A percentile compares a stretch with the other conserved stretches of the same genome.
Evolutionary conservation across 169 alveolate genomes (phyloP).

Genomic region (Cryptosporidium canis): DNA sequence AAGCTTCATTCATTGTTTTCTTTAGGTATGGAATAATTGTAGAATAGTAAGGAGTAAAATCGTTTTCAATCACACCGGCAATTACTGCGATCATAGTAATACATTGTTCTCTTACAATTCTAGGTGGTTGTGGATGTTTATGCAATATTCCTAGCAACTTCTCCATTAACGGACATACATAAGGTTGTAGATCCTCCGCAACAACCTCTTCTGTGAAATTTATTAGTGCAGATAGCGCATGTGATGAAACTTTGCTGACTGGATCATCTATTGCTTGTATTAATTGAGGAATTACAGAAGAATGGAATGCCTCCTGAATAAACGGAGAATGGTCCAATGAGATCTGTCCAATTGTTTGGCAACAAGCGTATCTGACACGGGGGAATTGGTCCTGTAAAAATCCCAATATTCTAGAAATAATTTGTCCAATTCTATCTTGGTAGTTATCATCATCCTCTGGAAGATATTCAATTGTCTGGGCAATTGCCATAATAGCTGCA

Average conservation of each 20-base stretch:
- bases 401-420: slow-evolving; percentile 82
- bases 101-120: slow-evolving; percentile 87
- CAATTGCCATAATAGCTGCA: slow-evolving; percentile 88
- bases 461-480: slow-evolving; percentile 86
- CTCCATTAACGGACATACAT: slow-evolving; percentile 83
- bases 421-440: slow-evolving; percentile 83
- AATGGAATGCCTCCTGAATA: slow-evolving; percentile 81
- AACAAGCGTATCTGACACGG: slow-evolving; percentile 91
- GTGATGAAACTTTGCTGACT: slow-evolving; percentile 87
- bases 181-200: slow-evolving; percentile 84
- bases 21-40: slow-evolving; percentile 87
- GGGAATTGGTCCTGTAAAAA: slow-evolving; percentile 84
- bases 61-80: slow-evolving; percentile 91
- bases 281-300: slow-evolving; percentile 82
- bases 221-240: slow-evolving; percentile 91
- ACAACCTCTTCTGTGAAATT: slow-evolving; percentile 90
- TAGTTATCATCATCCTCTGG: slow-evolving; percentile 84
- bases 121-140: slow-evolving; percentile 73
- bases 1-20: slow-evolving; percentile 79
- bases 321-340: slow-evolving; percentile 91
- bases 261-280: slow-evolving; percentile 85
- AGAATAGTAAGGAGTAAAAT: slow-evolving; percentile 84
- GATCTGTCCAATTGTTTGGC: slow-evolving; percentile 91
- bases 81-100: slow-evolving; percentile 90
- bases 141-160: slow-evolving; percentile 80